Base-by-base conservation (phyloP, 1,139 yeast species). In the Scheffersomyces stambukii region DNA sequence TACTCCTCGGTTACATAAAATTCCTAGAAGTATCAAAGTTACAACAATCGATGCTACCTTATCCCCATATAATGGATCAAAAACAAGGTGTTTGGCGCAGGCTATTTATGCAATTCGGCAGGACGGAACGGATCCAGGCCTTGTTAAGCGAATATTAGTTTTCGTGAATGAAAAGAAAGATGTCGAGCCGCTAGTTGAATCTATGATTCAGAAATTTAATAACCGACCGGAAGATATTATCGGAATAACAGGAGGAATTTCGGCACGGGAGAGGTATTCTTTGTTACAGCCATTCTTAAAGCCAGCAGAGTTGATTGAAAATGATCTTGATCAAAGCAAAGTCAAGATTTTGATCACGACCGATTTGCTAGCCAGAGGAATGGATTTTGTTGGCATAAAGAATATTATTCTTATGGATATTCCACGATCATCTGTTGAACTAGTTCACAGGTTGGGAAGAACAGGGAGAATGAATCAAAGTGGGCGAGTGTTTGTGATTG, bases 391-490 rank as follows among this genome's bases (percentile, higher is more conserved):
- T 36, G 83, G 85, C 12, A 77, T 91, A 23, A 73, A 88, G 42
- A 88, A 88, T 45, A 86, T 91, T 12, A 70, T 91, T 21, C 60
- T 91, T 30, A 81, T 81, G 61, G 97, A 91, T 48, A 73, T 88
- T 28, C 98, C 98, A 4, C 70, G 74, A 32, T 79, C 82, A 6
- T 75, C 96, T 0, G 81, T 85, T 17, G 98, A 89, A 54, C 65
- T 91, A 35, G 77, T 91, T 13, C 98, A 91, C 50, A 66, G 98
- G 38, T 81, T 88, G 4, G 98, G 98, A 2, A 73, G 98, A 57
- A 91, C 97, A 0, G 97, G 96, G 4, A 66, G 98, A 50, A 81
- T 88, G 81, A 83, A 82, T 30, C 88, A 83, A 50, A 70, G 81
- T 24, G 98, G 98, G 11, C 70, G 96, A 38, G 96, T 85, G 2